Percentiles rank a stretch among this genome's conserved stretches.
phyloP scores from a whole-genome alignment of 352 stramenopile genomes.

The Globisporangium irregulare region DNA sequence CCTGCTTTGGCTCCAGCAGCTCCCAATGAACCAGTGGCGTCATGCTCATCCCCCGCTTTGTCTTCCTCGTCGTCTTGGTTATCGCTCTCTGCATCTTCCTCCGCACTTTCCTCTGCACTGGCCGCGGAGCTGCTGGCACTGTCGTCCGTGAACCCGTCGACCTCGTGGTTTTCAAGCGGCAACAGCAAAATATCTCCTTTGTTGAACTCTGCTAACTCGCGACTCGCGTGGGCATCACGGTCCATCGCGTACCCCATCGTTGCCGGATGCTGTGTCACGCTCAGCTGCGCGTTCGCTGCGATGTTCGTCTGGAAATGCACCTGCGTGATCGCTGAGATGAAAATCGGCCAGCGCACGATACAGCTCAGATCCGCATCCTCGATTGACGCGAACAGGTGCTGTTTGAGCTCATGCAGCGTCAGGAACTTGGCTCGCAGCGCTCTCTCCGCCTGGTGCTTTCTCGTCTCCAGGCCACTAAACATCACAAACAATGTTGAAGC shows the following conservation, averaged over 20 bases:
- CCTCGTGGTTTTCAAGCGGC: slow-evolving; percentile 53
- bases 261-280: slow-evolving; percentile 39
- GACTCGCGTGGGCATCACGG: slow-evolving; percentile 23
- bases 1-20: slow-evolving; percentile 2
- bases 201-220: slow-evolving; percentile 34
- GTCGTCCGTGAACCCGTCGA: slow-evolving; percentile 79
- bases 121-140: slow-evolving; percentile 65
- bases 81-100: slow-evolving; percentile 22
- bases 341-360: slow-evolving; percentile 51
- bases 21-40: slow-evolving; percentile 12
- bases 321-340: slow-evolving; percentile 46
- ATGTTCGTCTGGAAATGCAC: slow-evolving; percentile 45
- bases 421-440: slow-evolving; percentile 34
- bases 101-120: slow-evolving; percentile 42
- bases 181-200: slow-evolving; percentile 52
- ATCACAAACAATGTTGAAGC: background rate
- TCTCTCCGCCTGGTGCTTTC: slow-evolving; percentile 20
- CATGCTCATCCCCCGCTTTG: slow-evolving; percentile 7
- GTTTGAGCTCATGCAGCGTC: slow-evolving; percentile 32
- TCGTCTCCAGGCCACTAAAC: slow-evolving; percentile 20
- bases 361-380: slow-evolving; percentile 52
- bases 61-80: slow-evolving; percentile 15
- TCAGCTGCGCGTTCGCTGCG: slow-evolving; percentile 17
- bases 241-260: slow-evolving; percentile 54
- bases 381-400: slow-evolving; percentile 55